Percentiles rank a stretch among this genome's conserved stretches.
Evolutionary conservation across 1,139 yeast genomes (phyloP).

Genomic region (Suhomyces wounanorum): DNA sequence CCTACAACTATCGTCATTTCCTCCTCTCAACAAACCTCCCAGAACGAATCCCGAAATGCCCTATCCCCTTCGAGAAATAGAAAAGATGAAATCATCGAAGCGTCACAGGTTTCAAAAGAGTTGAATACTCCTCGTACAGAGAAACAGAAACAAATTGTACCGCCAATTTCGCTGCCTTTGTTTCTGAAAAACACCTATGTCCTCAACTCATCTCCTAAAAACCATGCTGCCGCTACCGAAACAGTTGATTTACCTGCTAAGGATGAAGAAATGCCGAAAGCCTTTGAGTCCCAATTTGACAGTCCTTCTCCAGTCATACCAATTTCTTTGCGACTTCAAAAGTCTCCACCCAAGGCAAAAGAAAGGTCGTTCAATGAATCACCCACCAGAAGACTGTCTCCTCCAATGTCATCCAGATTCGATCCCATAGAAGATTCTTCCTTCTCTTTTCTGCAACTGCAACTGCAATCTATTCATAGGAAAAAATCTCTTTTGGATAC

Average conservation of each 20-base stretch:
- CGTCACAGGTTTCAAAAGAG: not conserved
- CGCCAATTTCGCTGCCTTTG: not conserved
- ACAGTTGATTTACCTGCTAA: not conserved
- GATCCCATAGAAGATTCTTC: slow-evolving; percentile 18
- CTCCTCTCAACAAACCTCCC: slow-evolving; percentile 2
- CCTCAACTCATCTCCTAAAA: not conserved
- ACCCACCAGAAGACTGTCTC: slow-evolving; percentile 5
- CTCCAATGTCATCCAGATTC: slow-evolving; percentile 7
- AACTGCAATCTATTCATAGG: slow-evolving; percentile 4
- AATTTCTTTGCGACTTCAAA: not conserved
- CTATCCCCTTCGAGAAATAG: not conserved
- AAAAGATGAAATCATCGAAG: not conserved
- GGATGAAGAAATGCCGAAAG: not conserved
- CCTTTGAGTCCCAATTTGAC: slow-evolving; percentile 8
- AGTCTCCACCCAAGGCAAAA: not conserved
- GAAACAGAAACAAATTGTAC: not conserved
- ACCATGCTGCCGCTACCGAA: not conserved
- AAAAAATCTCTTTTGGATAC: slow-evolving; percentile 21
- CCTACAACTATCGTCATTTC: not conserved
- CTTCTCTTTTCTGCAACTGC: slow-evolving; percentile 16
- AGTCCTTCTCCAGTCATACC: slow-evolving; percentile 8
- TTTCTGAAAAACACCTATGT: not conserved
- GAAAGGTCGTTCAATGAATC: not conserved
- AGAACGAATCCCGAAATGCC: not conserved
- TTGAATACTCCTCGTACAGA: not conserved